phyloP scores from a whole-genome alignment of 2,329 filamentous ascomycete genomes.

The Plenodomus lindquistii region DNA sequence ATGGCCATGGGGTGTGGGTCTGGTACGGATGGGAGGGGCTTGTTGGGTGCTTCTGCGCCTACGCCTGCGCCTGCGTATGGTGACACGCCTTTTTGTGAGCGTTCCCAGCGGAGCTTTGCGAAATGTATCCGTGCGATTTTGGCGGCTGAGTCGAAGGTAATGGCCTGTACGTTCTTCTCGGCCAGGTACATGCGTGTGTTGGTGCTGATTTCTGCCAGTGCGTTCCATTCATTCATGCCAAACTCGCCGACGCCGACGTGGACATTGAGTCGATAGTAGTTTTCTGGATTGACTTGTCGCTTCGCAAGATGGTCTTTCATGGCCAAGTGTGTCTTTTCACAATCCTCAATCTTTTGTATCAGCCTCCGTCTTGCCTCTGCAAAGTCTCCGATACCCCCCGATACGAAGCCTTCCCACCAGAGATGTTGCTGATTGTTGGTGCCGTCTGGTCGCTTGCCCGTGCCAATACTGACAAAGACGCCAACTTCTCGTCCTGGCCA shows the following conservation, averaged over 20 bases:
- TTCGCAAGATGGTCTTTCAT: conserved; percentile 82
- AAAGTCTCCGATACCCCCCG: conserved; percentile 75
- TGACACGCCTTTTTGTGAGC: conserved; percentile 42
- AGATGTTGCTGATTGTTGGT: conserved; percentile 69
- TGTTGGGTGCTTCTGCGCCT: conserved; percentile 35
- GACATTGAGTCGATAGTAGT: conserved; percentile 96
- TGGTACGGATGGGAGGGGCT: conserved; percentile 40
- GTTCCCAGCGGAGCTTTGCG: conserved; percentile 70
- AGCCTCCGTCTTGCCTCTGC: conserved; percentile 84
- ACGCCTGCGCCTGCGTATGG: conserved; percentile 22
- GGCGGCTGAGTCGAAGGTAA: conserved; percentile 74
- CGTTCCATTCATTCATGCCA: conserved; percentile 97
- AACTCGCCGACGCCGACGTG: conserved; percentile 96
- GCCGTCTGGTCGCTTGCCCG: conserved; percentile 78
- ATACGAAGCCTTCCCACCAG: conserved; percentile 90
- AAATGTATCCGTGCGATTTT: conserved; percentile 84
- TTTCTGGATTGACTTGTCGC: conserved; percentile 80
- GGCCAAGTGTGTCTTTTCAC: conserved; percentile 84
- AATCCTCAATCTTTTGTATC: conserved; percentile 92
- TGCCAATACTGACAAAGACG: conserved; percentile 92
- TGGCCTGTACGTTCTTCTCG: conserved; percentile 72
- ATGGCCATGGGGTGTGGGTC: conserved; percentile 55
- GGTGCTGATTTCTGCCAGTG: conserved; percentile 92
- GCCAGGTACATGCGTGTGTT: conserved; percentile 83
- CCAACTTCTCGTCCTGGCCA: conserved; percentile 94